Evolutionary conservation across 305 asterid species (phyloP).

Genomic region (Fraxinus sp.): DNA sequence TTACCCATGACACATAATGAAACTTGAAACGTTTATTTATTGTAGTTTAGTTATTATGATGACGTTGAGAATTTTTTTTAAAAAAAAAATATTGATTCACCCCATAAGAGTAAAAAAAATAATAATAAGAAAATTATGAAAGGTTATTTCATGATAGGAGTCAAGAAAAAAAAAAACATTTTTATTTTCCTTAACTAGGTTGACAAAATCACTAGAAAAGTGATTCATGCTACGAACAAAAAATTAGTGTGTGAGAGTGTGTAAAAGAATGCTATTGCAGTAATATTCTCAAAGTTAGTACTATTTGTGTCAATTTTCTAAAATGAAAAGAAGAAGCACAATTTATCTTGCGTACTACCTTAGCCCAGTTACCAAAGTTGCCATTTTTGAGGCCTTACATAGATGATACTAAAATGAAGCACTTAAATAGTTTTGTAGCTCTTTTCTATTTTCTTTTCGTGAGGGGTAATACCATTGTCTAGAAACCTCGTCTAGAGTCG

Average conservation of each 20-base stretch:
- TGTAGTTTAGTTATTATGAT: no score
- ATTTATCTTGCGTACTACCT: not conserved
- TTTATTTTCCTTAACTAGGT: not conserved
- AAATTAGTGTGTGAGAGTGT: not conserved
- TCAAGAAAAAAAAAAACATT: not conserved
- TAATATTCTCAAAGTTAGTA: not conserved
- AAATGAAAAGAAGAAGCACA: not conserved
- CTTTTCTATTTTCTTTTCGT: no score
- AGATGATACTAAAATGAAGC: no score
- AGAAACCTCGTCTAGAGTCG: no score
- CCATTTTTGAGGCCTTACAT: no score
- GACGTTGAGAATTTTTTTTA: no score
- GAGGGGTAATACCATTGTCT: no score
- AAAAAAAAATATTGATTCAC: not conserved
- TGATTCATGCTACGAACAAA: no score
- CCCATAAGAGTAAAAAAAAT: not conserved
- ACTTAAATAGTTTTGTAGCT: no score
- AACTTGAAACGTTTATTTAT: no score
- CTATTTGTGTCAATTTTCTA: not conserved
- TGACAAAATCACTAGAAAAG: not conserved
- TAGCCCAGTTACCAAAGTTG: not conserved
- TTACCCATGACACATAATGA: no score
- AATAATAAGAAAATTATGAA: not conserved
- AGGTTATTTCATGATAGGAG: not conserved
- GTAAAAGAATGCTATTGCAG: not conserved